A percentile compares a stretch with the other conserved stretches of the same genome.
phyloP scores from a whole-genome alignment of 345 rosid genomes.

The Arabidopsis arenosa region DNA sequence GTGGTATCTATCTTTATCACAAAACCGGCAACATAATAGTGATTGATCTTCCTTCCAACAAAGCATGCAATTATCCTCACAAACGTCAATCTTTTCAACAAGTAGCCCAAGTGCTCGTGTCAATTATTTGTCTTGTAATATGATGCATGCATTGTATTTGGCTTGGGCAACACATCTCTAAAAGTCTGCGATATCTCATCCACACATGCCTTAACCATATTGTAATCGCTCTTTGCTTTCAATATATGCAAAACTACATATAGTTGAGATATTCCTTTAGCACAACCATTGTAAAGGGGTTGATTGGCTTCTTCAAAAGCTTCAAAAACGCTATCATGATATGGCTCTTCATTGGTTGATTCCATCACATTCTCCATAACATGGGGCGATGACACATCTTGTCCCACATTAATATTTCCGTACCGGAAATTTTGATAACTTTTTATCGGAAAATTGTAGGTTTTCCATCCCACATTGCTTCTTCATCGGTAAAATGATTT shows the following conservation, averaged over 20 bases:
- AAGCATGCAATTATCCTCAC: neutral
- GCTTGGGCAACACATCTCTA: neutral
- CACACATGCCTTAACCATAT: neutral
- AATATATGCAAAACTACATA: neutral
- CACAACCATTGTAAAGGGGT: neutral
- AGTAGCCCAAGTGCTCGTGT: neutral
- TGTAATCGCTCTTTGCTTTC: neutral
- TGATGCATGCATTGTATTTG: neutral
- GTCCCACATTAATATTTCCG: too few relatives aligned
- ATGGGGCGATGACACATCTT: too few relatives aligned
- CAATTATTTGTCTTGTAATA: slow-evolving; percentile 3
- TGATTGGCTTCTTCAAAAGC: neutral
- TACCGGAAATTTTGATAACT: too few relatives aligned
- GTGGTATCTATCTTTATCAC: neutral
- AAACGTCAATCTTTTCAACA: neutral
- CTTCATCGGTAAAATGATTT: neutral
- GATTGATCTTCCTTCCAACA: neutral
- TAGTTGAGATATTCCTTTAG: neutral
- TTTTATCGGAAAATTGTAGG: too few relatives aligned
- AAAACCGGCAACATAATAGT: neutral
- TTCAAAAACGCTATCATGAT: too few relatives aligned
- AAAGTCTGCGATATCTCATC: neutral
- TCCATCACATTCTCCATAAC: too few relatives aligned
- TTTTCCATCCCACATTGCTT: too few relatives aligned
- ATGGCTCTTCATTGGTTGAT: neutral